Conservation (phyloP, 495 filamentous ascomycete genomes). For the Aspergillus homomorphus region DNA sequence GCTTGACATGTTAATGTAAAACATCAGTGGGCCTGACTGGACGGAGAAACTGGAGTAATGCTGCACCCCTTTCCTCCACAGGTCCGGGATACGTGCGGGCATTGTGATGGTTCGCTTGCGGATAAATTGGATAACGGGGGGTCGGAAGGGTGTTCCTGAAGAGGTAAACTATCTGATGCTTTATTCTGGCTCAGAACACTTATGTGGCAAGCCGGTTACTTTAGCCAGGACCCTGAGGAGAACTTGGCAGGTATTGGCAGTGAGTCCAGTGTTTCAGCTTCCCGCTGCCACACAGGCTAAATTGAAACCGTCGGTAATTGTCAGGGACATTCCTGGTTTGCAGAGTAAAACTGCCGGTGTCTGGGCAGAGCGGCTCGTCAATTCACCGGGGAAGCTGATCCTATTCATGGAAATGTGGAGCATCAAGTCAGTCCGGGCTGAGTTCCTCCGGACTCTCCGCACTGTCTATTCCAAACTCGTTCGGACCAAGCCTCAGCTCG, state of each 20-base stretch:
- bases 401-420: constrained; percentile 1
- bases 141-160: background rate
- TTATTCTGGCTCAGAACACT: background rate
- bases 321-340: background rate
- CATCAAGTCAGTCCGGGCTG: too few relatives aligned
- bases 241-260: too few relatives aligned
- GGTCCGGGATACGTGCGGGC: background rate
- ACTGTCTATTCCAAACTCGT: too few relatives aligned
- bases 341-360: background rate
- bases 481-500: too few relatives aligned
- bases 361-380: too few relatives aligned
- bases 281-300: background rate
- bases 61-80: background rate
- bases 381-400: too few relatives aligned
- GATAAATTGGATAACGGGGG: background rate
- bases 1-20: background rate
- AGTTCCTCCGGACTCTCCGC: too few relatives aligned
- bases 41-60: background rate
- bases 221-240: background rate
- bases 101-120: background rate
- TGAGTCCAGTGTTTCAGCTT: background rate
- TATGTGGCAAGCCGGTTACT: background rate
- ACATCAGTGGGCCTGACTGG: background rate
- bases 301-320: background rate
- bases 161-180: too few relatives aligned